Conservation (phyloP, 805 yeast species). For the Cyberlindnera nakhonratchasimensis region DNA sequence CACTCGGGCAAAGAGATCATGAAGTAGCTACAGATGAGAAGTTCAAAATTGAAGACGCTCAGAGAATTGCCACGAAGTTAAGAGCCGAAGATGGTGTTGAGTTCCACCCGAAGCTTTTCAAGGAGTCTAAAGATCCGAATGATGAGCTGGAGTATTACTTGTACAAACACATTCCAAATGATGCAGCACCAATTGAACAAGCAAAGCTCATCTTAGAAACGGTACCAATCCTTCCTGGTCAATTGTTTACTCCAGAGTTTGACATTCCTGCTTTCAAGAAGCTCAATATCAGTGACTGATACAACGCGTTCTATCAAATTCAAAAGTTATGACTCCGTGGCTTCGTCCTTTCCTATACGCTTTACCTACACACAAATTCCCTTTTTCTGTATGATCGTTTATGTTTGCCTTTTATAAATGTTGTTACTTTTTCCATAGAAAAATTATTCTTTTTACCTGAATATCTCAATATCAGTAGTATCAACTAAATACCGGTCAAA, state of each 20-base stretch:
- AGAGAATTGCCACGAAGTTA: constrained; percentile 68
- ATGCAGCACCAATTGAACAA: constrained; percentile 49
- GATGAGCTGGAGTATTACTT: constrained; percentile 59
- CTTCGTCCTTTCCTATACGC: background rate
- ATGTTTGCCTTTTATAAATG: background rate
- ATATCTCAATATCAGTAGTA: constrained; percentile 4
- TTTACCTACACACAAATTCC: background rate
- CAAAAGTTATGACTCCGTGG: too few species aligned
- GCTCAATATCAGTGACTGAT: constrained; percentile 19
- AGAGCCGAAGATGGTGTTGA: constrained; percentile 76
- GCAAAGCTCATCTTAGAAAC: constrained; percentile 54
- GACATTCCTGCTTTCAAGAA: constrained; percentile 66
- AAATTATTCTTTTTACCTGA: background rate
- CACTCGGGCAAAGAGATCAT: constrained; percentile 78
- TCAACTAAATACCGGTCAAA: constrained; percentile 16
- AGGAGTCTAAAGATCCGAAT: constrained; percentile 37
- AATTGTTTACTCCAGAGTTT: constrained; percentile 59
- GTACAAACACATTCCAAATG: constrained; percentile 58
- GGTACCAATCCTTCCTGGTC: constrained; percentile 85
- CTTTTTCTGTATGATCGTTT: background rate
- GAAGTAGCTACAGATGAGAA: constrained; percentile 84
- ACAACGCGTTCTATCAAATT: background rate
- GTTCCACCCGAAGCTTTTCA: constrained; percentile 78
- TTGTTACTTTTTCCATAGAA: background rate
- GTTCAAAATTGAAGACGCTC: constrained; percentile 81